phyloP scores from a whole-genome alignment of 441 rosid genomes.

The Lepidium campestre region DNA sequence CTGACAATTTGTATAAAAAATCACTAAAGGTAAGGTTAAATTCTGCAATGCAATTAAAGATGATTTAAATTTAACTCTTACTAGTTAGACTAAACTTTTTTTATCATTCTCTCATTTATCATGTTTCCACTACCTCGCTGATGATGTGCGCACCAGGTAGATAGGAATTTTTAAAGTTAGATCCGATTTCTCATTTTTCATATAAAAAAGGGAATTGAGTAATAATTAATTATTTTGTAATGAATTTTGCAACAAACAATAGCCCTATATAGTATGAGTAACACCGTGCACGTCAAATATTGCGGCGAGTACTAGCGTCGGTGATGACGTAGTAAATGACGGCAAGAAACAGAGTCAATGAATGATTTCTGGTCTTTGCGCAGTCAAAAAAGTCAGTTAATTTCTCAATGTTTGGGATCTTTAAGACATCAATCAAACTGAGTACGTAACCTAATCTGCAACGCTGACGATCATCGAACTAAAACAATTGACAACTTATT shows the following conservation, averaged over 20 bases:
- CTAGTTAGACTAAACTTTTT: no score
- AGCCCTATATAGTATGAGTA: no score
- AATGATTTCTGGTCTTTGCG: background rate
- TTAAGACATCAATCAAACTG: background rate
- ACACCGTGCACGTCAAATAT: background rate
- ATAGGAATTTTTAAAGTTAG: background rate
- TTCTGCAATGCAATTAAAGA: no score
- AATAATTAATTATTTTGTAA: background rate
- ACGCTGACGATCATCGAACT: background rate
- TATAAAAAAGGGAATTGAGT: no score
- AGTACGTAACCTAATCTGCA: background rate
- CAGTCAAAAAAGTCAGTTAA: background rate
- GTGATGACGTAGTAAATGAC: background rate
- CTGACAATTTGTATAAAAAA: no score
- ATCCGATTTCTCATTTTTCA: background rate
- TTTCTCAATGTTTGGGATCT: background rate
- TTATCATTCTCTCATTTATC: background rate
- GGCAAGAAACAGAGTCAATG: background rate
- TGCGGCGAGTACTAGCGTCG: background rate
- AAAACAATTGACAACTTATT: no score
- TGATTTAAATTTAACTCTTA: no score
- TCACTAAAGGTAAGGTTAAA: no score
- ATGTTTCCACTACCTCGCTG: conserved; percentile 38
- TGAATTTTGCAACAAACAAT: background rate
- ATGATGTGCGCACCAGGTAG: conserved; percentile 47